Base-by-base conservation (phyloP, 768 basidiomycete genomes). In the Tephrocybe sp. region DNA sequence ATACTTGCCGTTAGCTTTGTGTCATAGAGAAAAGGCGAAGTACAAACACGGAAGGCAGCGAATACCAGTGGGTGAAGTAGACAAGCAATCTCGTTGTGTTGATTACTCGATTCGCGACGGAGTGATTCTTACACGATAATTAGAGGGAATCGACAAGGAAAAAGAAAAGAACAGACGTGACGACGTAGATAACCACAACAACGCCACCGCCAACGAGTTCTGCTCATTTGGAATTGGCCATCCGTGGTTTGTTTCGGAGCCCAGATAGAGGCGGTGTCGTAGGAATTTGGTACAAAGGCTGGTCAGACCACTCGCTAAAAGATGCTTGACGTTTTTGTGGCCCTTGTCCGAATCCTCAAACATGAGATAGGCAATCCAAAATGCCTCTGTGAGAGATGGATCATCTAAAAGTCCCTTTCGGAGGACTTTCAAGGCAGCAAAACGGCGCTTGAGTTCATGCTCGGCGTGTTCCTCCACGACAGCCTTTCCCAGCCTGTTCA, bases 351-450 rank as follows among this genome's bases (percentile, higher is more conserved):
- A 74, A 53, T 84, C 81, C 25, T 82, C 71, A 34, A 82, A 64
- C 79, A 86, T 82, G 29, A 77, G 60, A 57, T 78, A 82, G 44
- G 78, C 72, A 0, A 72, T 72, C 67, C 78, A 78, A 24, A 86
- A 61, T 10, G 73, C 74, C 49, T 78, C 72, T 0, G 64, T 67
- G 8, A 80, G 59, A 13, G 55, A 47, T 23, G 70, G 63, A 50
- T 71, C 57, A 54, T 71, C 62, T 23, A 75, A 47, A 2, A 63
- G 59, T 6, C 65, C 64, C n/a, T 53, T 56, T 18, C 70, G 72
- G 61, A 83, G 69, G 44, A 73, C 59, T 12, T 74, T 69, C n/a
- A 82, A 67, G 0, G 74, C 73, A 1, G 46, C 50, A 49, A 71
- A 73, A 1, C 82, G 73, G 21, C 70, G 70, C 37, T 64, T 62